Percentiles rank a stretch among this genome's conserved stretches.
phyloP scores from a whole-genome alignment of 129 eudicot species.

The Tagetes erecta region DNA sequence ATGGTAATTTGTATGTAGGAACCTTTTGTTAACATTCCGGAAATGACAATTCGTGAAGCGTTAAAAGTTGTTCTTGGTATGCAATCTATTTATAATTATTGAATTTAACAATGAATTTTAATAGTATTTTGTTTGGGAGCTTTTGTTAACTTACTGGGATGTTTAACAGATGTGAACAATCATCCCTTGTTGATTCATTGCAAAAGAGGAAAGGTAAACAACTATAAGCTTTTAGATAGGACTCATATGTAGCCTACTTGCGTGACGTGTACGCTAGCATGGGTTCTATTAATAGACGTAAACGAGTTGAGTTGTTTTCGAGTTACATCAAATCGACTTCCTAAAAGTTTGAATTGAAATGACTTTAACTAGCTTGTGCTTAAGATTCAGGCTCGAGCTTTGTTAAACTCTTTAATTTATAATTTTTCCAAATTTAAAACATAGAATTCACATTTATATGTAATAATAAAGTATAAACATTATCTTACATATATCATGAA shows the following conservation, averaged over 20 bases:
- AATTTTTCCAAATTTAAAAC: too few species aligned
- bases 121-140: background rate
- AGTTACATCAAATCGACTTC: too few species aligned
- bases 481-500: too few species aligned
- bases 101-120: background rate
- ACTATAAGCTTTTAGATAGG: constrained; percentile 38
- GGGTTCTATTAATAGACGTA: too few species aligned
- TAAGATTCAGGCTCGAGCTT: background rate
- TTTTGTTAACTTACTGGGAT: constrained; percentile 4
- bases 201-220: constrained; percentile 89
- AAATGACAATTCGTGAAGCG: constrained; percentile 75
- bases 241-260: background rate
- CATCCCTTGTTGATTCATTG: constrained; percentile 90
- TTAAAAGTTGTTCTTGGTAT: constrained; percentile 72
- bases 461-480: too few species aligned
- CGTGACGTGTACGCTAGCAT: background rate
- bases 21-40: constrained; percentile 88
- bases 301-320: background rate
- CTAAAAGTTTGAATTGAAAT: too few species aligned
- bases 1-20: constrained; percentile 42
- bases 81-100: background rate
- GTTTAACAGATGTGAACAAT: constrained; percentile 63
- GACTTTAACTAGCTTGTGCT: background rate
- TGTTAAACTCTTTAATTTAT: too few species aligned
- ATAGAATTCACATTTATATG: too few species aligned